Evolutionary conservation across 257 asterid genomes (phyloP).

Genomic region (Solanum sejunctum): DNA sequence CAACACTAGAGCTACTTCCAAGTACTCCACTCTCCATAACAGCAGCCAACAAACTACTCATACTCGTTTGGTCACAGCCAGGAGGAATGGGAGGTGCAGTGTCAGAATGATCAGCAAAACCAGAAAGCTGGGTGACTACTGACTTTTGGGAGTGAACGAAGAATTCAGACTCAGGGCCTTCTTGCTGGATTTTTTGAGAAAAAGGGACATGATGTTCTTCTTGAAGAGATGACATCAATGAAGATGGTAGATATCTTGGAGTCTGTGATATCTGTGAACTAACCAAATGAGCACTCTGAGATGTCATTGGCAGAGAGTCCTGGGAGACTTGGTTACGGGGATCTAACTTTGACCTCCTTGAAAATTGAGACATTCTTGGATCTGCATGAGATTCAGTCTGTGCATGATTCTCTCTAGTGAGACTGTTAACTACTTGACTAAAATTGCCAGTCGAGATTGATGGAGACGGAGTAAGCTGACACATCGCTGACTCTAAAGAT

Average conservation of each 20-base stretch:
- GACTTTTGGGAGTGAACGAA: not conserved
- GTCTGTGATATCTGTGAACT: constrained; percentile 21
- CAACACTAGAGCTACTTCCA: constrained; percentile 13
- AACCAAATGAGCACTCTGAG: constrained; percentile 21
- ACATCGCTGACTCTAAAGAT: constrained; percentile 24
- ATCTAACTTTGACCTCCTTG: constrained; percentile 20
- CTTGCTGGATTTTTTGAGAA: constrained; percentile 21
- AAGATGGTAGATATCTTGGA: constrained; percentile 17
- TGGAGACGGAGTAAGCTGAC: constrained; percentile 41
- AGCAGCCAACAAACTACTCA: constrained; percentile 42
- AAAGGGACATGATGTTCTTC: constrained; percentile 19
- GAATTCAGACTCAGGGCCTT: constrained; percentile 16
- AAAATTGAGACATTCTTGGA: constrained; percentile 43
- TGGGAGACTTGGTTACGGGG: constrained; percentile 18
- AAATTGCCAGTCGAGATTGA: constrained; percentile 12
- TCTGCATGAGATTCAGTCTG: constrained; percentile 37
- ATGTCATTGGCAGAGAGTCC: constrained; percentile 22
- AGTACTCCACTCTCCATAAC: constrained; percentile 41
- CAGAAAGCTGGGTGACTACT: constrained; percentile 14
- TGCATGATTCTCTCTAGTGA: constrained; percentile 28
- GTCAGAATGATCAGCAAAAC: constrained; percentile 22
- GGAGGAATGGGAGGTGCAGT: constrained; percentile 33
- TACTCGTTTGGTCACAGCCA: constrained; percentile 28
- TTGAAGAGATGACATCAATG: constrained; percentile 22
- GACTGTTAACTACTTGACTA: constrained; percentile 21